Evolutionary conservation across 2,329 filamentous ascomycete species (phyloP).

Genomic region (Madurella fahalii): DNA sequence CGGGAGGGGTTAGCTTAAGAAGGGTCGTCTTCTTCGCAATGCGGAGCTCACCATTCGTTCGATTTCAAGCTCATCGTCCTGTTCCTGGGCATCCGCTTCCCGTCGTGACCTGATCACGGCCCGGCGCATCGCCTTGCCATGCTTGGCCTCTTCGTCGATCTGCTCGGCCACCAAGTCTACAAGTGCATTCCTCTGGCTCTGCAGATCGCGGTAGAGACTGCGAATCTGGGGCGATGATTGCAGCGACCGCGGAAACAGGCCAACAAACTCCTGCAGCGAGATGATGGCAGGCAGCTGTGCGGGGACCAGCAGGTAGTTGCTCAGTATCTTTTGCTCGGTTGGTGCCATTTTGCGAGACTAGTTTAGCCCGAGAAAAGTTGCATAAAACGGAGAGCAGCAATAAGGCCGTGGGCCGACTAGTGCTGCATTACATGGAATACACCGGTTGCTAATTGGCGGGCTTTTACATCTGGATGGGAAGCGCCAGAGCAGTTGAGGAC

Average conservation of each 20-base stretch:
- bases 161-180: conserved; percentile 64
- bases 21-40: not conserved
- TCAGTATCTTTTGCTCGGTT: conserved; percentile 69
- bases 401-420: too few relatives aligned
- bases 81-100: conserved; percentile 49
- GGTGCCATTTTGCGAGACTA: conserved; percentile 57
- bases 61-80: conserved; percentile 61
- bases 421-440: too few relatives aligned
- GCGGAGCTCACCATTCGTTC: conserved; percentile 46
- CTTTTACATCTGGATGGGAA: too few relatives aligned
- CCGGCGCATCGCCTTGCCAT: conserved; percentile 54
- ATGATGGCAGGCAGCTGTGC: conserved; percentile 70
- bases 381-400: not conserved
- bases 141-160: conserved; percentile 61
- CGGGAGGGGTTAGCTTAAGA: not conserved
- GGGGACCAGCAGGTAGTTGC: conserved; percentile 73
- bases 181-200: conserved; percentile 65
- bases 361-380: not conserved
- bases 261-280: conserved; percentile 69
- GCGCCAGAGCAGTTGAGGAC: too few relatives aligned
- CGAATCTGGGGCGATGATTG: conserved; percentile 64
- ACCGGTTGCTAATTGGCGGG: too few relatives aligned
- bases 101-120: conserved; percentile 53
- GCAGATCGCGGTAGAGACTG: conserved; percentile 72
- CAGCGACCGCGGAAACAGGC: conserved; percentile 67